A percentile compares a stretch with the other conserved stretches of the same genome.
phyloP scores from a whole-genome alignment of 1,139 yeast species.

The Pneumocystis sp. region DNA sequence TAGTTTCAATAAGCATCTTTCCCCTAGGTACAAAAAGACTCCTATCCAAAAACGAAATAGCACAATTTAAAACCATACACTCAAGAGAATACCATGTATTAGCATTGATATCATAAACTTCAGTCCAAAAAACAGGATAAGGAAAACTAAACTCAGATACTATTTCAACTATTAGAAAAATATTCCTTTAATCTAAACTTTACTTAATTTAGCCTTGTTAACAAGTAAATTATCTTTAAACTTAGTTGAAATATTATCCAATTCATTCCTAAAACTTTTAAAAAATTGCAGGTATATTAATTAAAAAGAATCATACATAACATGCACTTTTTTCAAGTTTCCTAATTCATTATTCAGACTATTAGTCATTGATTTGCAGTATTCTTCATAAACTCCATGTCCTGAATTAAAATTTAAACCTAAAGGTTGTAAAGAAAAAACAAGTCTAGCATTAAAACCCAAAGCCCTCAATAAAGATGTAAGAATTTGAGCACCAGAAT shows the following conservation, averaged over 20 bases:
- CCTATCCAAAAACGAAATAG: neutral
- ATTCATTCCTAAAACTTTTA: neutral
- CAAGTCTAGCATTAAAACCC: constrained; percentile 58
- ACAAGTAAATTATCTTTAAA: neutral
- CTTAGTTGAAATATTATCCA: neutral
- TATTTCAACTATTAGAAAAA: neutral
- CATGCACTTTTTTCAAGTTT: neutral
- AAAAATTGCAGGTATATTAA: neutral
- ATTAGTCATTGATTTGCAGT: neutral
- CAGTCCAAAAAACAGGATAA: constrained; percentile 81
- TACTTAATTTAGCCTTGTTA: neutral
- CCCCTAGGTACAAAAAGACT: constrained; percentile 2
- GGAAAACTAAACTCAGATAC: constrained; percentile 18
- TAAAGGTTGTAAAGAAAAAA: constrained; percentile 78
- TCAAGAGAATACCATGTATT: constrained; percentile 77
- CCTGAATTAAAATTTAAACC: constrained; percentile 44
- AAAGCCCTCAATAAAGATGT: constrained; percentile 58
- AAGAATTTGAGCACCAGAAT: constrained; percentile 75
- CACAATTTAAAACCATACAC: constrained; percentile 42
- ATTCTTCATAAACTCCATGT: neutral
- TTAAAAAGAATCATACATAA: neutral
- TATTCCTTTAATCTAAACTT: neutral
- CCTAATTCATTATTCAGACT: neutral
- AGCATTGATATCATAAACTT: constrained; percentile 69
- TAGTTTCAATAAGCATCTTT: neutral